Percentiles rank a stretch among this genome's conserved stretches.
phyloP scores from a whole-genome alignment of 2,329 filamentous ascomycete genomes.

The Metarhizium rileyi region DNA sequence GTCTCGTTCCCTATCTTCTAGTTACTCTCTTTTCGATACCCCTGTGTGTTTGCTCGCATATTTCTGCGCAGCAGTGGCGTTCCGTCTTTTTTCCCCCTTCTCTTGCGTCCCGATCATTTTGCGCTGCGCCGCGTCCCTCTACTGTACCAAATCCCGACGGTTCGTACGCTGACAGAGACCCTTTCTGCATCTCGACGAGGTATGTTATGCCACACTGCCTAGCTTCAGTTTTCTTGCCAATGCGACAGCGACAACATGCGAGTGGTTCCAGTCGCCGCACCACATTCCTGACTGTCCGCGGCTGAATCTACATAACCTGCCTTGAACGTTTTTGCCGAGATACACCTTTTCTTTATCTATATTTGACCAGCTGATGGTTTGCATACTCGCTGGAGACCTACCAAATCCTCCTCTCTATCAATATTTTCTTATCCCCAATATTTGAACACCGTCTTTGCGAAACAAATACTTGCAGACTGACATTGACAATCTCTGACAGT shows the following conservation, averaged over 20 bases:
- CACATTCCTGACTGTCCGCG: neutral
- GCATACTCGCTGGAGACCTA: neutral
- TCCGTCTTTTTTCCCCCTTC: constrained; percentile 6
- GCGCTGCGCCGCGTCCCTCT: neutral
- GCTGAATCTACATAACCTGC: neutral
- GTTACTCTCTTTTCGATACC: constrained; percentile 9
- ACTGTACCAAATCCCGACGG: neutral
- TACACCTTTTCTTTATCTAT: neutral
- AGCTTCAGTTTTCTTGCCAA: neutral
- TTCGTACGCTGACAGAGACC: neutral
- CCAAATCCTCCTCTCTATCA: neutral
- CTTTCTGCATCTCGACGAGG: neutral
- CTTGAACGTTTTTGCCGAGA: neutral
- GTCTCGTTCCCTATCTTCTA: constrained; percentile 2
- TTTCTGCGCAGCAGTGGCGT: constrained; percentile 9
- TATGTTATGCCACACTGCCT: neutral
- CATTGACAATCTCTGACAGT: neutral
- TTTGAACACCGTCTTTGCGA: neutral
- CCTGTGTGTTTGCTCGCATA: constrained; percentile 9
- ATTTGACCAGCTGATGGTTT: neutral
- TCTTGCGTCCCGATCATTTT: constrained; percentile 3
- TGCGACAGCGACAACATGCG: neutral
- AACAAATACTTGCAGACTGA: neutral
- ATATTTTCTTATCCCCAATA: neutral
- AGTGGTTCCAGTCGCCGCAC: neutral